Base-by-base conservation (phyloP, 202 grass and related monocot species). In the Digitaria exilis region DNA sequence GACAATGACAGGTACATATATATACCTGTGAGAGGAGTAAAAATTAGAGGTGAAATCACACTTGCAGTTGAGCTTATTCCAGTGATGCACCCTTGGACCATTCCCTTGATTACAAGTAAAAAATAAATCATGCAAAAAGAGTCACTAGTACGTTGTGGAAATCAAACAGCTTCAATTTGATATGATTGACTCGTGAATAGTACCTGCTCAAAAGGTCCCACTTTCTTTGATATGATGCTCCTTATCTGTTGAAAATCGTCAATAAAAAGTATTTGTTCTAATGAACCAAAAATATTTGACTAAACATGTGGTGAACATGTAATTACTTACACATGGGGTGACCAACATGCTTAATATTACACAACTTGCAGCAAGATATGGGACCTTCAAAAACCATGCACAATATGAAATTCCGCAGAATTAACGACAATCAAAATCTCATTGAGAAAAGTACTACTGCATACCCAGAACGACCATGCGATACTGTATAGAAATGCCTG, bases 401-500 rank as follows among this genome's bases (percentile, higher is more conserved):
- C 16, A 74, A 63, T n/a, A 80, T 26, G 13, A 80, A 44, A 79
- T 10, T 91, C 77, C 81, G 77, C 48, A 66, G 15, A 41, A 73
- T 5, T 48, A 66, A 61, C 41, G 39, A 14, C 19, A 43, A 86
- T 59, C 14, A 25, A 76, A 67, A 31, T 34, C 18, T 10, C 39
- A 34, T 5, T 11, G 57, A 2, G 9, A 15, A 74, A 46, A 48
- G 17, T 26, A 13, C 16, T n/a, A n/a, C 57, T 71, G 17, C 78
- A 68, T 97, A 97, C 94, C 94, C 94, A 94, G 69, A 71, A 92
- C 30, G 90, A 74, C 94, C 94, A 97, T 84, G 94, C 85, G 6
- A 97, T 91, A 78, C 92, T 91, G 56, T 92, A 91, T 61, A 94
- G 45, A 63, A 97, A 71, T 54, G 81, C 84, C 90, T 94, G 88